phyloP scores from a whole-genome alignment of 2,329 filamentous ascomycete genomes.

The Setomelanomma holmii region DNA sequence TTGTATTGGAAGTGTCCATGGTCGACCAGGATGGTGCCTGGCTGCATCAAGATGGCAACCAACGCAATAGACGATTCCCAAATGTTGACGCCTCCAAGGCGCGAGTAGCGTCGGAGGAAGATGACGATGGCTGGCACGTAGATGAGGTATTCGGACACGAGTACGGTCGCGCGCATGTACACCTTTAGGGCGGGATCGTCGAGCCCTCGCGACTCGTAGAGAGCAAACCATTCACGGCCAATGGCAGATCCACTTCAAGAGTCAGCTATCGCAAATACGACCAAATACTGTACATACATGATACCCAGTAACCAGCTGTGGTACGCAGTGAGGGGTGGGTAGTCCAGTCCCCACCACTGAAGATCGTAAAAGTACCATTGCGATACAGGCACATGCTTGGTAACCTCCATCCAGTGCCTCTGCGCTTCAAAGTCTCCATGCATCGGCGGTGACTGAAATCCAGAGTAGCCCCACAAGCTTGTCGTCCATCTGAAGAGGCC shows the following conservation, averaged over 20 bases:
- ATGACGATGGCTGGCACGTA: conserved; percentile 87
- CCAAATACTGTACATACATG: conserved; percentile 59
- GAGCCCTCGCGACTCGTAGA: conserved; percentile 80
- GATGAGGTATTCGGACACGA: conserved; percentile 88
- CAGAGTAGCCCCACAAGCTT: conserved; percentile 94
- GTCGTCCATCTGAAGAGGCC: conserved; percentile 93
- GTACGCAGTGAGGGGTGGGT: conserved; percentile 96
- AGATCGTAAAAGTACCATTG: conserved; percentile 99
- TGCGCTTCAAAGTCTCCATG: conserved; percentile 98
- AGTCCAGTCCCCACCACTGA: conserved; percentile 97
- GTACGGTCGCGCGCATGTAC: conserved; percentile 93
- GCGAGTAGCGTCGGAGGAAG: conserved; percentile 82
- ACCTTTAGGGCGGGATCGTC: conserved; percentile 84
- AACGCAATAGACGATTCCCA: conserved; percentile 88
- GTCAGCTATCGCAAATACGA: conserved; percentile 13
- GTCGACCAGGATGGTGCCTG: conserved; percentile 87
- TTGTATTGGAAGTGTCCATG: conserved; percentile 99
- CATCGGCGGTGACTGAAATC: conserved; percentile 83
- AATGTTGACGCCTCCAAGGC: conserved; percentile 75
- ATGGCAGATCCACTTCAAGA: conserved; percentile 70
- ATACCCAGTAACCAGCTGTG: conserved; percentile 95
- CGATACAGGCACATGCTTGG: conserved; percentile 83
- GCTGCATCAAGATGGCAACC: conserved; percentile 90
- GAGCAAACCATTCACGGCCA: conserved; percentile 84
- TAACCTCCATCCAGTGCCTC: conserved; percentile 98